Percentiles rank a stretch among this genome's conserved stretches.
Evolutionary conservation across 1,284 basidiomycete species (phyloP).

Genomic region (Neonothopanus nambi): DNA sequence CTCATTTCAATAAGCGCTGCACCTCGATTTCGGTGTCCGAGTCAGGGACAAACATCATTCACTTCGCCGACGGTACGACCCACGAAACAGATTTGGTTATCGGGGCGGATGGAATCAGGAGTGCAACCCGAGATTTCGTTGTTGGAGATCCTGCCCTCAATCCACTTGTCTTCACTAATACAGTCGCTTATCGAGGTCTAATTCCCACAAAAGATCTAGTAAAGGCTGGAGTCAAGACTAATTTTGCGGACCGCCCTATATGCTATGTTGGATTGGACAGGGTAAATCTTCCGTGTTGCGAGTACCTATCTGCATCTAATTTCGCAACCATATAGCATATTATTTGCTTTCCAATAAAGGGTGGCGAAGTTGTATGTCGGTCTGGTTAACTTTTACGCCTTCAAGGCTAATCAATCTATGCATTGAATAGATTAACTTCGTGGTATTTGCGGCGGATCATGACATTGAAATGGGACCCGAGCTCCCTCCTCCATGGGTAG

Average conservation of each 20-base stretch:
- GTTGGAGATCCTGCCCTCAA: constrained; percentile 26
- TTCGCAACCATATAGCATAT: constrained; percentile 46
- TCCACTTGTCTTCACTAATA: constrained; percentile 42
- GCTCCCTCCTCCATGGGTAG: constrained; percentile 48
- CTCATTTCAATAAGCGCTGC: constrained; percentile 55
- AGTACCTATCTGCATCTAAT: not conserved
- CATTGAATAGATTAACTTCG: constrained; percentile 51
- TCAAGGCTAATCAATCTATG: not conserved
- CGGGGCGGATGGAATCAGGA: constrained; percentile 57
- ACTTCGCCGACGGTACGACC: constrained; percentile 47
- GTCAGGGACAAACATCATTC: constrained; percentile 31
- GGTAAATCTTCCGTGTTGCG: constrained; percentile 28
- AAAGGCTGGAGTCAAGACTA: constrained; percentile 41
- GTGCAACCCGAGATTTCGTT: constrained; percentile 40
- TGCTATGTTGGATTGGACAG: constrained; percentile 44
- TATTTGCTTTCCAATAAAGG: constrained; percentile 56
- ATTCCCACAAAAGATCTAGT: constrained; percentile 39
- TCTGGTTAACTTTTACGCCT: not conserved
- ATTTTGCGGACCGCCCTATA: constrained; percentile 35
- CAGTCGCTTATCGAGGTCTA: constrained; percentile 46
- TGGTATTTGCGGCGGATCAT: constrained; percentile 48
- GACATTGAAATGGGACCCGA: constrained; percentile 37
- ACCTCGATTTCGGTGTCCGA: constrained; percentile 31
- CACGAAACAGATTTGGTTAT: constrained; percentile 52
- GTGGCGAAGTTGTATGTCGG: constrained; percentile 38